phyloP scores from a whole-genome alignment of 108 stramenopile genomes.

The Stephanodiscus minutulus region DNA sequence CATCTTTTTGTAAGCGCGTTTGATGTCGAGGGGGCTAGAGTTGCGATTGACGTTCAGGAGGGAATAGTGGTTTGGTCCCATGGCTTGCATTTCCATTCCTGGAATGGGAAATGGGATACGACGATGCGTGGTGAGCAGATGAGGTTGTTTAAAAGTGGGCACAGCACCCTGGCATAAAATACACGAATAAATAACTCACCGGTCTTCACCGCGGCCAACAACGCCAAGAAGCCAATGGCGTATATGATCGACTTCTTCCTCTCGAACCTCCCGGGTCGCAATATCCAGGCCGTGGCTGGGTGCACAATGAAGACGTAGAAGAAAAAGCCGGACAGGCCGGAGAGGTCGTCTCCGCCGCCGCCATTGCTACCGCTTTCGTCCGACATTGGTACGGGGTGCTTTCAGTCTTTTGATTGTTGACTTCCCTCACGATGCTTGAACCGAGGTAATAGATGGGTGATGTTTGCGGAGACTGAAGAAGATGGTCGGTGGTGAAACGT shows the following conservation, averaged over 20 bases:
- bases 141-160: constrained; percentile 6
- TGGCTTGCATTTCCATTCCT: constrained; percentile 87
- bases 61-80: constrained; percentile 91
- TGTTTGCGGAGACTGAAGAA: too few relatives aligned
- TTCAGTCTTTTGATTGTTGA: not conserved
- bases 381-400: constrained; percentile 21
- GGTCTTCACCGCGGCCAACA: constrained; percentile 89
- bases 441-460: too few relatives aligned
- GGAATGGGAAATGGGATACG: constrained; percentile 2
- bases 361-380: constrained; percentile 39
- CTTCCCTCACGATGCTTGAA: too few relatives aligned
- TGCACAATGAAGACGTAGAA: constrained; percentile 96
- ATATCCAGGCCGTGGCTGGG: constrained; percentile 96
- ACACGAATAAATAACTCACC: constrained; percentile 56
- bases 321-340: constrained; percentile 93
- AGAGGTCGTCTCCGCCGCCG: constrained; percentile 75
- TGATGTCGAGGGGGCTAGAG: constrained; percentile 92
- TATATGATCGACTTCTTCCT: constrained; percentile 91
- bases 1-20: constrained; percentile 94
- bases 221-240: constrained; percentile 93
- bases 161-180: not conserved
- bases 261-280: constrained; percentile 92
- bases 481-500: too few relatives aligned
- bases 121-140: not conserved
- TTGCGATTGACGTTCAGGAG: constrained; percentile 79